These are phyloP conservation scores for Beverwykella pulmonaria DNA, from an alignment of 495 filamentous ascomycete species.

Conservation along the genomic window DNA sequence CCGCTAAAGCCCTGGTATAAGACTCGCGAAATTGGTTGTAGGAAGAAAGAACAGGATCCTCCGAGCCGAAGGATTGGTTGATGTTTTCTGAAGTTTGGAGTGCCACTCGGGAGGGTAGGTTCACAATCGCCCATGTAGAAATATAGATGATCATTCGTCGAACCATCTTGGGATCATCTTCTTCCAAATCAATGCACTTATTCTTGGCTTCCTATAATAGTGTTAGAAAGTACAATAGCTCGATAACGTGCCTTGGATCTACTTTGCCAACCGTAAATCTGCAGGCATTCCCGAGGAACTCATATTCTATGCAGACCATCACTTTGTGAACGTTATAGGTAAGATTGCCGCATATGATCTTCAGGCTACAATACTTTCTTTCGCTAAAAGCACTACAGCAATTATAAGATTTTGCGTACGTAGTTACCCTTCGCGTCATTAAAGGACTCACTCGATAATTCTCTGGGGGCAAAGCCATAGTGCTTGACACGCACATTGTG, in stretches of 20 bases:
- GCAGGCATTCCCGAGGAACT: slow-evolving; percentile 8
- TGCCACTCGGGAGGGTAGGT: neutral
- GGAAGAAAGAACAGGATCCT: neutral
- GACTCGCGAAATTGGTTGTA: neutral
- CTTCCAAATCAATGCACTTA: neutral
- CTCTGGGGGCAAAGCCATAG: too few relatives aligned
- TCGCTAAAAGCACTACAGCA: neutral
- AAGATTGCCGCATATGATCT: slow-evolving; percentile 1
- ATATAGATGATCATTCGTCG: slow-evolving; percentile 12
- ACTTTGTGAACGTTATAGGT: slow-evolving; percentile 5
- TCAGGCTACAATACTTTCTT: slow-evolving; percentile 6
- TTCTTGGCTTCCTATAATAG: slow-evolving; percentile 2
- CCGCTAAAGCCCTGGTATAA: too few relatives aligned
- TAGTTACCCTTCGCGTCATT: too few relatives aligned
- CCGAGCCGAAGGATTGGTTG: neutral
- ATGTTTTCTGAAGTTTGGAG: neutral
- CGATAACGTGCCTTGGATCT: neutral
- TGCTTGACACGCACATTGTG: too few relatives aligned
- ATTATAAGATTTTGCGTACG: too few relatives aligned
- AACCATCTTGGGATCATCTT: slow-evolving; percentile 7
- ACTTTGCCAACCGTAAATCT: slow-evolving; percentile 10
- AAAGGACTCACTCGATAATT: too few relatives aligned
- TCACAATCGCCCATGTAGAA: slow-evolving; percentile 12
- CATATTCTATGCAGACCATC: neutral
- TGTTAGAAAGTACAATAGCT: too few relatives aligned